Evolutionary conservation across 202 grass and related monocot genomes (phyloP).

Genomic region (Setaria viridis): DNA sequence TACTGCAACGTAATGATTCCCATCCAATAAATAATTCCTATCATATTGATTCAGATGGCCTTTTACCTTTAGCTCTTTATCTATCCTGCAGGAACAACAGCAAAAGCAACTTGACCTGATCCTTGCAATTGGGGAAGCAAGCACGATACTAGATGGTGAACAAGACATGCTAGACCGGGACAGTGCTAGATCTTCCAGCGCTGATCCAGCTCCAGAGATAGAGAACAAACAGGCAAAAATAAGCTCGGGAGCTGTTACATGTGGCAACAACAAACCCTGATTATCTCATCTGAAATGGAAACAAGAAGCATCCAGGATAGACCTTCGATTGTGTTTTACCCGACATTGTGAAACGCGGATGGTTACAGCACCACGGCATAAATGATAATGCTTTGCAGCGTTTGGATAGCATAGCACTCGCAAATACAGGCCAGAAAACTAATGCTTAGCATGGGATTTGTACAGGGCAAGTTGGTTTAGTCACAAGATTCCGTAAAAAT

Average conservation of each 20-base stretch:
- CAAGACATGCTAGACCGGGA: slow-evolving; percentile 23
- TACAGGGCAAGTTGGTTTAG: slow-evolving; percentile 20
- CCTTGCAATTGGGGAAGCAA: slow-evolving; percentile 73
- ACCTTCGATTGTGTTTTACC: slow-evolving; percentile 8
- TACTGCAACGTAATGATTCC: not conserved
- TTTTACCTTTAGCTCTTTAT: slow-evolving; percentile 21
- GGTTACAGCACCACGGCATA: not conserved
- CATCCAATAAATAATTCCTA: not conserved
- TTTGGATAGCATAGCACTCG: not conserved
- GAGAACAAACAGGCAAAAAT: slow-evolving; percentile 24
- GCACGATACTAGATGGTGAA: slow-evolving; percentile 51
- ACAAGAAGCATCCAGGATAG: slow-evolving; percentile 11
- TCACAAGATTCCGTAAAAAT: not conserved
- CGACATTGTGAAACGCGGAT: slow-evolving; percentile 18
- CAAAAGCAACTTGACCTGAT: slow-evolving; percentile 86
- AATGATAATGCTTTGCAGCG: not conserved
- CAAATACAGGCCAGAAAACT: slow-evolving; percentile 8
- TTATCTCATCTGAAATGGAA: slow-evolving; percentile 20
- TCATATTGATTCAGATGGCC: slow-evolving; percentile 8
- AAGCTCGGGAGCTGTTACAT: slow-evolving; percentile 39
- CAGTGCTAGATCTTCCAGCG: slow-evolving; percentile 14
- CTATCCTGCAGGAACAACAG: slow-evolving; percentile 74
- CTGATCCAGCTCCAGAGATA: slow-evolving; percentile 25
- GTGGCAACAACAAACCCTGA: slow-evolving; percentile 60
- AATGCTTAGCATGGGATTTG: not conserved